Conservation (phyloP, 1,139 yeast genomes). For the Meyerozyma guilliermondii region DNA sequence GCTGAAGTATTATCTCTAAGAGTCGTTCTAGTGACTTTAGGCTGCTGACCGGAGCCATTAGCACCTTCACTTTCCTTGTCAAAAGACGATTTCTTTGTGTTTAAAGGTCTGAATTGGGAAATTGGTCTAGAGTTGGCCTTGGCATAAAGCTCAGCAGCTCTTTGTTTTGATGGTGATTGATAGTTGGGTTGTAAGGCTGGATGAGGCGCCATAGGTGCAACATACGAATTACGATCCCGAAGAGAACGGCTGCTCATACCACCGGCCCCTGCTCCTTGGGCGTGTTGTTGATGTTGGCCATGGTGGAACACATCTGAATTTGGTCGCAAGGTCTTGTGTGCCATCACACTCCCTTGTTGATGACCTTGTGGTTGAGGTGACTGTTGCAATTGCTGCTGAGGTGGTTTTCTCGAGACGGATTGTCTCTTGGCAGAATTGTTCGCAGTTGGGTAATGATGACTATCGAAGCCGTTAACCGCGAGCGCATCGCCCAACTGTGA, state of each 20-base stretch:
- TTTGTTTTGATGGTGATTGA: constrained; percentile 38
- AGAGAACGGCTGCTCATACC: constrained; percentile 31
- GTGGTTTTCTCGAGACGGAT: constrained; percentile 4
- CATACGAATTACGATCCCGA: constrained; percentile 26
- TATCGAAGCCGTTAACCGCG: constrained; percentile 1
- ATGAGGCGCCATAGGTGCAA: constrained; percentile 41
- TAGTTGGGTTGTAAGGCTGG: constrained; percentile 38
- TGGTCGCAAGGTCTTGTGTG: constrained; percentile 4
- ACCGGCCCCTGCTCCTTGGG: constrained; percentile 4
- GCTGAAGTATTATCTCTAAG: background rate
- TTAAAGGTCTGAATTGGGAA: constrained; percentile 33
- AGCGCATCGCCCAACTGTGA: constrained; percentile 24
- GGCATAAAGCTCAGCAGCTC: constrained; percentile 47
- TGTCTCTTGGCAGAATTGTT: constrained; percentile 4
- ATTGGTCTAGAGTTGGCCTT: constrained; percentile 42
- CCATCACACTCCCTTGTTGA: constrained; percentile 2
- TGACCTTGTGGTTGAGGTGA: constrained; percentile 3
- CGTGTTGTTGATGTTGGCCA: background rate
- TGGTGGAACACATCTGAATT: constrained; percentile 5
- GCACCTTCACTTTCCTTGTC: constrained; percentile 28
- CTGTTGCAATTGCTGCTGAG: constrained; percentile 3
- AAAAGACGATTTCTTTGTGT: constrained; percentile 50
- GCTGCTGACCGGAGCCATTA: background rate
- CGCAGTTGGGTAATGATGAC: constrained; percentile 5
- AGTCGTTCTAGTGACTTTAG: background rate